Evolutionary conservation across 2,329 filamentous ascomycete species (phyloP).

Genomic region (Neonectria punicea): DNA sequence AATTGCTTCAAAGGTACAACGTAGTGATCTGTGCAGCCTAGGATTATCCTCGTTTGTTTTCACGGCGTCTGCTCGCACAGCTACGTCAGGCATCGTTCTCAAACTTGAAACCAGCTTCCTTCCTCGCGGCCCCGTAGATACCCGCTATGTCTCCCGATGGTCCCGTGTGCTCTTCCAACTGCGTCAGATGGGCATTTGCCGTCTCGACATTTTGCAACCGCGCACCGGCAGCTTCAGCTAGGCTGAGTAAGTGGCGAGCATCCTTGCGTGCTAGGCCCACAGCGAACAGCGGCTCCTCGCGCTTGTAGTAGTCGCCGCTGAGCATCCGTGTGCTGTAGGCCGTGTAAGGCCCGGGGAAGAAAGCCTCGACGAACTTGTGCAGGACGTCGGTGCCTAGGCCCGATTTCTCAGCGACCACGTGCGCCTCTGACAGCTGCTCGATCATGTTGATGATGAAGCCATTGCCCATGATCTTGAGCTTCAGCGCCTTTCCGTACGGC

Average conservation of each 20-base stretch:
- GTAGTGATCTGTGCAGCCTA: no score
- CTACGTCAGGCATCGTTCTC: conserved; percentile 61
- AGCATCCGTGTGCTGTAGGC: conserved; percentile 81
- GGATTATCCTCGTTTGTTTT: neutral
- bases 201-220: conserved; percentile 73
- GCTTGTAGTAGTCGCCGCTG: conserved; percentile 78
- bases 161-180: conserved; percentile 75
- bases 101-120: conserved; percentile 79
- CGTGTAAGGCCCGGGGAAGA: conserved; percentile 81
- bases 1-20: no score
- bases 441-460: conserved; percentile 87
- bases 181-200: conserved; percentile 74
- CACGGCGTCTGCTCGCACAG: no score
- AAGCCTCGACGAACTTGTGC: conserved; percentile 74
- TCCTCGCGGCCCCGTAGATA: conserved; percentile 83
- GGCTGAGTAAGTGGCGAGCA: conserved; percentile 74
- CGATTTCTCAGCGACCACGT: conserved; percentile 82
- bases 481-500: conserved; percentile 73
- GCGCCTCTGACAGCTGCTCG: conserved; percentile 80
- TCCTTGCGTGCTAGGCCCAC: conserved; percentile 88
- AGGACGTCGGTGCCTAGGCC: conserved; percentile 78
- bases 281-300: conserved; percentile 82
- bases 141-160: conserved; percentile 81
- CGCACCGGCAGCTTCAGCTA: conserved; percentile 72
- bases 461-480: conserved; percentile 87